Conservation (phyloP, 2,329 filamentous ascomycete species). For the Aureobasidium pullulans region DNA sequence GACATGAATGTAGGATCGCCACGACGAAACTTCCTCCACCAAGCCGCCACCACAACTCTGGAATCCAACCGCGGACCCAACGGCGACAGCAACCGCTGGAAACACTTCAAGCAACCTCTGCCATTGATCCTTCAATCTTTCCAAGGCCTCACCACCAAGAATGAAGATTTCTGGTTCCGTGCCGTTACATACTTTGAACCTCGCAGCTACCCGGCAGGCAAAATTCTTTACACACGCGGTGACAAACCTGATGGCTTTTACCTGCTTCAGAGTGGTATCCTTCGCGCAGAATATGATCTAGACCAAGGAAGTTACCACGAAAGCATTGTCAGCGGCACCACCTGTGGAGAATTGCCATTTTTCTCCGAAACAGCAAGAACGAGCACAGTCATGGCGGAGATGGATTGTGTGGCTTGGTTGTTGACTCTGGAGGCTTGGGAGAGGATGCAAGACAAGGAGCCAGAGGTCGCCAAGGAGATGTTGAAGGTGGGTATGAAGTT, state of each 20-base stretch:
- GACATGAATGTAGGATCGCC: slow-evolving; percentile 59
- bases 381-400: slow-evolving; percentile 76
- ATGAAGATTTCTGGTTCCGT: slow-evolving; percentile 93
- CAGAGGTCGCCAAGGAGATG: slow-evolving; percentile 75
- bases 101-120: slow-evolving; percentile 80
- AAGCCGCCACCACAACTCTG: slow-evolving; percentile 70
- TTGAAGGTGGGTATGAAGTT: slow-evolving; percentile 83
- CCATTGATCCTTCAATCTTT: slow-evolving; percentile 94
- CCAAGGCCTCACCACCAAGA: slow-evolving; percentile 73
- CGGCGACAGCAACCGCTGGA: slow-evolving; percentile 52
- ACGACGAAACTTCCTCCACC: slow-evolving; percentile 65
- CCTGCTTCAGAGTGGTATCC: slow-evolving; percentile 78
- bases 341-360: slow-evolving; percentile 92
- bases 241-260: slow-evolving; percentile 77
- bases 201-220: slow-evolving; percentile 60
- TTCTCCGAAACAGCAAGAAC: slow-evolving; percentile 86
- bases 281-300: slow-evolving; percentile 82
- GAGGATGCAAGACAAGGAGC: slow-evolving; percentile 61
- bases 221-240: slow-evolving; percentile 69
- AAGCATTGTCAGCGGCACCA: slow-evolving; percentile 87
- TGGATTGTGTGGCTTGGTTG: slow-evolving; percentile 74
- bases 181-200: slow-evolving; percentile 67
- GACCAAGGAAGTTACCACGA: slow-evolving; percentile 86
- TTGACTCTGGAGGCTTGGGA: slow-evolving; percentile 67
- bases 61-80: not conserved